Conservation (phyloP, 352 stramenopile species). For the Phytophthora gonapodyides region DNA sequence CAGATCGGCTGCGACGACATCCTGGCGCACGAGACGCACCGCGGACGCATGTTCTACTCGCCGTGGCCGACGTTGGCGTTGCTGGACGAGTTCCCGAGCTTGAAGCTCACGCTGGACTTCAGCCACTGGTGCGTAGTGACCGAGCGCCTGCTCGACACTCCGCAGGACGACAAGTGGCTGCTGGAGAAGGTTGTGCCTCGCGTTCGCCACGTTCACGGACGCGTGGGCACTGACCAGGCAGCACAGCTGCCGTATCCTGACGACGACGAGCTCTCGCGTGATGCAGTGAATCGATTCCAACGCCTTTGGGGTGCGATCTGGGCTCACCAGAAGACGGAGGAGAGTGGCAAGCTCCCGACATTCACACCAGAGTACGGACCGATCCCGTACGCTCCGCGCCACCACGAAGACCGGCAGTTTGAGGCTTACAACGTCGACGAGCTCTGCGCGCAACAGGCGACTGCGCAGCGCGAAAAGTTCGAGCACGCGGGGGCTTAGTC, state of each 20-base stretch:
- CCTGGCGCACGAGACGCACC: slow-evolving; percentile 67
- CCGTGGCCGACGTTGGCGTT: slow-evolving; percentile 68
- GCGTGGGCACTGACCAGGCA: slow-evolving; percentile 54
- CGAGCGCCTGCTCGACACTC: slow-evolving; percentile 59
- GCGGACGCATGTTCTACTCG: slow-evolving; percentile 71
- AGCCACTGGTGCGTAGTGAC: slow-evolving; percentile 70
- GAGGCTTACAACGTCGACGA: slow-evolving; percentile 61
- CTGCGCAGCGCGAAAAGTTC: slow-evolving; percentile 43
- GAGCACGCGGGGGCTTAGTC: not conserved
- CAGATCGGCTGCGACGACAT: slow-evolving; percentile 37
- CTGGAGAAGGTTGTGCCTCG: slow-evolving; percentile 56
- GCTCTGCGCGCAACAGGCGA: slow-evolving; percentile 46
- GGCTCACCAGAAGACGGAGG: slow-evolving; percentile 35
- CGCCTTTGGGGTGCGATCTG: slow-evolving; percentile 56
- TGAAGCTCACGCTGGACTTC: slow-evolving; percentile 75
- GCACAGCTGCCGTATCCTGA: slow-evolving; percentile 54
- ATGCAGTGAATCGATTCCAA: slow-evolving; percentile 57
- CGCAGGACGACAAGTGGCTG: slow-evolving; percentile 50
- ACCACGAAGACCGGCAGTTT: slow-evolving; percentile 27
- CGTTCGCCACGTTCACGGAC: slow-evolving; percentile 67
- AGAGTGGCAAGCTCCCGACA: slow-evolving; percentile 31
- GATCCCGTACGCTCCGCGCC: slow-evolving; percentile 56
- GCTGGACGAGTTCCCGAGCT: slow-evolving; percentile 57
- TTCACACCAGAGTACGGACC: slow-evolving; percentile 82
- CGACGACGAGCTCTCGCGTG: slow-evolving; percentile 28